Evolutionary conservation across 2,329 filamentous ascomycete species (phyloP), one percentile per base, ranked within the genome.

Genomic region (Graphilbum ipis-grandicollis): DNA sequence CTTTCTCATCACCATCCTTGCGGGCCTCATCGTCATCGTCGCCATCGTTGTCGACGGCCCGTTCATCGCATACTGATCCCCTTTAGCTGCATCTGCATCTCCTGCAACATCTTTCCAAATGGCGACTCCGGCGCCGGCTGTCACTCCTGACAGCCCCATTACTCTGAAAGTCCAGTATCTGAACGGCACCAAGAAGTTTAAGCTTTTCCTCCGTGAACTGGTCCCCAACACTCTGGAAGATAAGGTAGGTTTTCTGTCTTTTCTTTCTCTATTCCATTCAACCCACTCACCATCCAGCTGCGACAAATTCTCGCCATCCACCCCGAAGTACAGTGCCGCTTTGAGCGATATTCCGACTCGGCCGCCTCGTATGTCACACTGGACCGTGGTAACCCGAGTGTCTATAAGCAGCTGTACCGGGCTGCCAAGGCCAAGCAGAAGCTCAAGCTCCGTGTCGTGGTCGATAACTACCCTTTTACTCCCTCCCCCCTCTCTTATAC

Each of bases 391-490:
- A 92, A 93, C 52, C 60, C 71, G 9, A 67, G 81, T 33, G 82
- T 93, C 50, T 98, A 93, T 68, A 96, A 94, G 66, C 90, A 94
- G 55, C 77, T 98, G 31, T 88, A 90, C 55, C 79, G 90, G 50
- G 90, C 90, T 46, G 90, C 90, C 45, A 98, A 94, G 65, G 90
- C 90, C 28, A 98, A 98, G 68, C 75, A 86, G 46, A 98, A 96
- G 75, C 76, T 98, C 48, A 86, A 90, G 58, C 71, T 98, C 41
- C 82, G 75, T 46, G 78, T 81, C 28, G 77, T 71, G 28, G 21
- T 37, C 18, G 13, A 29, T 7, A 18, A 19, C 9, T n/a, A n/a
- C n/a, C n/a, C n/a, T n/a, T n/a, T n/a, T n/a, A n/a, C n/a, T n/a
- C n/a, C n/a, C n/a, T n/a, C n/a, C n/a, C n/a, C n/a, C n/a, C n/a